Conservation (phyloP, 2,329 filamentous ascomycete genomes). For the Hymenoscyphus occultus region DNA sequence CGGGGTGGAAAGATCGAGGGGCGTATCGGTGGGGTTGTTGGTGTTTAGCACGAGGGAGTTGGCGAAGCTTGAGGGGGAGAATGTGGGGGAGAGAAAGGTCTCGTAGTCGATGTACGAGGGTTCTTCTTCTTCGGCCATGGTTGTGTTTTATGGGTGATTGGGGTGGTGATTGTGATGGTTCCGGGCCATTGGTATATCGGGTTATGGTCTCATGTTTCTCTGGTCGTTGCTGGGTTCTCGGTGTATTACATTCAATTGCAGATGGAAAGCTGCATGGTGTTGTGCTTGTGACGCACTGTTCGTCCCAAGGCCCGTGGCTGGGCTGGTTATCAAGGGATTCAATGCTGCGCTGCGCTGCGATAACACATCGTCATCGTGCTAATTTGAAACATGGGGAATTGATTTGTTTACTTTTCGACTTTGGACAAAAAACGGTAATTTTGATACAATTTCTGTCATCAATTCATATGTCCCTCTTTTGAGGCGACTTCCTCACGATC, state of each 20-base stretch:
- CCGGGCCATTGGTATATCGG: constrained; percentile 17
- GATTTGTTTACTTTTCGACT: not conserved
- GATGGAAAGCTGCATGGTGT: constrained; percentile 1
- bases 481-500: not conserved
- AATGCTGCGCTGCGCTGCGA: not conserved
- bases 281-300: constrained; percentile 3
- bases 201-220: not conserved
- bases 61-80: constrained; percentile 78
- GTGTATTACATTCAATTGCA: not conserved
- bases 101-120: constrained; percentile 96
- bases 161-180: not conserved
- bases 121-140: constrained; percentile 46
- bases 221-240: not conserved
- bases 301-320: constrained; percentile 4
- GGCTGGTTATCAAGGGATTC: constrained; percentile 3
- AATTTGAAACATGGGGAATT: constrained; percentile 2
- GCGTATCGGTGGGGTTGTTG: constrained; percentile 86
- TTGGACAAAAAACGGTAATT: not conserved
- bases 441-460: not conserved
- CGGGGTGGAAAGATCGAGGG: constrained; percentile 89
- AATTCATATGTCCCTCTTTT: not conserved
- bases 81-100: constrained; percentile 78
- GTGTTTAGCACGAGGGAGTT: constrained; percentile 85
- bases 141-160: constrained; percentile 14
- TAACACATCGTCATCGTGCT: constrained; percentile 1